Conservation (phyloP, 257 asterid genomes). For the Rauvolfia tetraphylla region DNA sequence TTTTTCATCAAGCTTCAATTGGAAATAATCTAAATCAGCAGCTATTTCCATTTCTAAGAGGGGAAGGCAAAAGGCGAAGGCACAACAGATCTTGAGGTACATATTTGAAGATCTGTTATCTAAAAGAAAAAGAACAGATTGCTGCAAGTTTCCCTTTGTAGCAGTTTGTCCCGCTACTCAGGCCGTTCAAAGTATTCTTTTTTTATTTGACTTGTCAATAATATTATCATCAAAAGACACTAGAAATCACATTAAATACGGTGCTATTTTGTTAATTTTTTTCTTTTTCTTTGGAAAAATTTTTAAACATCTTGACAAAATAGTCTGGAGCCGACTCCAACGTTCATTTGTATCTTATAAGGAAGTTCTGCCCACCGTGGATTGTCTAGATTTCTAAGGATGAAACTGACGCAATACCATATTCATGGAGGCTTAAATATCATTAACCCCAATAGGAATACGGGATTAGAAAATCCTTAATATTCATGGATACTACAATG, state of each 20-base stretch:
- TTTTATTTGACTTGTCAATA: background rate
- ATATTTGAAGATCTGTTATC: constrained; percentile 7
- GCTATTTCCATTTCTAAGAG: constrained; percentile 38
- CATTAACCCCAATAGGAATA: too few species aligned
- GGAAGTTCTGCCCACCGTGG: background rate
- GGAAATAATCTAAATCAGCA: constrained; percentile 79
- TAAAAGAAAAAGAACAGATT: background rate
- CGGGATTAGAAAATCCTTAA: too few species aligned
- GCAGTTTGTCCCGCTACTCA: background rate
- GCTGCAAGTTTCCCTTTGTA: background rate
- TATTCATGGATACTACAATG: too few species aligned
- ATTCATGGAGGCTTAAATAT: too few species aligned
- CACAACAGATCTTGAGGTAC: constrained; percentile 50
- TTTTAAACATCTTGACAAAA: background rate
- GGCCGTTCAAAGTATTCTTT: background rate
- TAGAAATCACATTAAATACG: background rate
- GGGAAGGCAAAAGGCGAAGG: constrained; percentile 45
- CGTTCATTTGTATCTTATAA: background rate
- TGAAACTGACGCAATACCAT: too few species aligned
- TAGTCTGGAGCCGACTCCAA: background rate
- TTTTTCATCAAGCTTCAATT: constrained; percentile 92
- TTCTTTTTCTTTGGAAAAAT: too few species aligned
- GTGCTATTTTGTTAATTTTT: background rate
- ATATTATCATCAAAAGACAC: background rate
- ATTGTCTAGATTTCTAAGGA: too few species aligned